Conservation (phyloP, 2,329 filamentous ascomycete genomes). For the Fonsecaea erecta region DNA sequence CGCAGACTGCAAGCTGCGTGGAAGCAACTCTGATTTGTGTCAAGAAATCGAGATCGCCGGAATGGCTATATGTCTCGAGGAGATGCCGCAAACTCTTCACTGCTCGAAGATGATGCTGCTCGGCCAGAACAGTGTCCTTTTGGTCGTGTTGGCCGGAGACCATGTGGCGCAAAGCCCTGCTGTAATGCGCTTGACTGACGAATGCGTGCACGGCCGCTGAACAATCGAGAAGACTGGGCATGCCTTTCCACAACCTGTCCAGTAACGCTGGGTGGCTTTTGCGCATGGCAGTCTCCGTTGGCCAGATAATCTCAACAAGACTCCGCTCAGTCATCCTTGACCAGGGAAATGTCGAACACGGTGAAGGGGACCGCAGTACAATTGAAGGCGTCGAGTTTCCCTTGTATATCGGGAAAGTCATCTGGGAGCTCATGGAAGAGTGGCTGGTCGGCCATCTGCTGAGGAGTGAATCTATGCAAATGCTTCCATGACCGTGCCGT, state of each 20-base stretch:
- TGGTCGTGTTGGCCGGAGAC: neutral
- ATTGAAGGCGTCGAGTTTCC: constrained; percentile 9
- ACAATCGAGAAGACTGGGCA: constrained; percentile 7
- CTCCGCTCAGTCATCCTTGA: neutral
- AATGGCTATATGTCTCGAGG: neutral
- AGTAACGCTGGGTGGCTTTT: neutral
- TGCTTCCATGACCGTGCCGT: neutral
- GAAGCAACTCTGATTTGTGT: neutral
- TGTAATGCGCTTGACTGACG: constrained; percentile 1
- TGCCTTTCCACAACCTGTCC: neutral
- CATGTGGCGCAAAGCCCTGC: constrained; percentile 3
- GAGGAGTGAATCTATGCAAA: neutral
- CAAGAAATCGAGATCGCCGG: neutral
- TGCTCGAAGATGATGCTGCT: neutral
- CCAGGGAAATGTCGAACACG: neutral
- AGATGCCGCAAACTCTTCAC: neutral
- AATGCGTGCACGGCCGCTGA: neutral
- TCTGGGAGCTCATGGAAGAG: neutral
- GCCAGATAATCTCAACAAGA: constrained; percentile 1
- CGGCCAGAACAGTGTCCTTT: neutral
- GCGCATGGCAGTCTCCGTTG: neutral
- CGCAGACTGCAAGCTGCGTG: neutral
- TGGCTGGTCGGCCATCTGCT: neutral
- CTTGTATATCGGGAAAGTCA: constrained; percentile 3
- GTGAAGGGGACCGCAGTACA: neutral